Conservation (phyloP, 2,329 filamentous ascomycete genomes). For the Sporothrix sp. region DNA sequence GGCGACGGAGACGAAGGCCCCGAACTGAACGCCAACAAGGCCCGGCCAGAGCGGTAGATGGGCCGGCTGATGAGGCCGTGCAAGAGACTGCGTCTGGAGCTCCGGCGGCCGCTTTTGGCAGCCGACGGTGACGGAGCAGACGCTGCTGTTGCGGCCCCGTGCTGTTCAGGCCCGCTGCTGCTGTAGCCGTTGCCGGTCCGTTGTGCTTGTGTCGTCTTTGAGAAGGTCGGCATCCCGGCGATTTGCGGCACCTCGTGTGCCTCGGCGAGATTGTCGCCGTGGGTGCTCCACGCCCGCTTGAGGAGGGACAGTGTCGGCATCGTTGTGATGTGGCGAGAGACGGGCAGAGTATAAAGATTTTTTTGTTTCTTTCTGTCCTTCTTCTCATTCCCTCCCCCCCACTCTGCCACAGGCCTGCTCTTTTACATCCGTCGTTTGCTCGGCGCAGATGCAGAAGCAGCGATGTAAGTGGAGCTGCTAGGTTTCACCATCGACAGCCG, state of each 20-base stretch:
- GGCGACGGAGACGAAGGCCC: conserved; percentile 9
- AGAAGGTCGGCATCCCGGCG: too few relatives aligned
- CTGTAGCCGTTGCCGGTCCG: neutral
- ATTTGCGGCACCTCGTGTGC: neutral
- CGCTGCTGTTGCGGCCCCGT: neutral
- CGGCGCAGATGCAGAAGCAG: neutral
- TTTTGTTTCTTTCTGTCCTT: neutral
- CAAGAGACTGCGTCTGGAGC: conserved; percentile 23
- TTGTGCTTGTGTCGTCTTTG: too few relatives aligned
- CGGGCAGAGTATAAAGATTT: too few relatives aligned
- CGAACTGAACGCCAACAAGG: conserved; percentile 11
- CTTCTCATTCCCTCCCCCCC: neutral
- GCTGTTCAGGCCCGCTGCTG: neutral
- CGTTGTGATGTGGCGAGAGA: neutral
- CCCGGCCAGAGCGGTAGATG: conserved; percentile 15
- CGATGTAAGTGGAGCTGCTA: conserved; percentile 9
- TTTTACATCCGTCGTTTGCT: neutral
- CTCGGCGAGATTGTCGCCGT: neutral
- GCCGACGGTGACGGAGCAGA: neutral
- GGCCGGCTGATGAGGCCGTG: conserved; percentile 22
- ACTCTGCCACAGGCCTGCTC: neutral
- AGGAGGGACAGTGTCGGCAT: conserved; percentile 28
- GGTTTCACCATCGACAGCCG: conserved; percentile 5
- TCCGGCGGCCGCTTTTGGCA: neutral
- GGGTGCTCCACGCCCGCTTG: conserved; percentile 18